Conservation (phyloP, 176 grass and related monocot genomes). For the Leersia perrieri region DNA sequence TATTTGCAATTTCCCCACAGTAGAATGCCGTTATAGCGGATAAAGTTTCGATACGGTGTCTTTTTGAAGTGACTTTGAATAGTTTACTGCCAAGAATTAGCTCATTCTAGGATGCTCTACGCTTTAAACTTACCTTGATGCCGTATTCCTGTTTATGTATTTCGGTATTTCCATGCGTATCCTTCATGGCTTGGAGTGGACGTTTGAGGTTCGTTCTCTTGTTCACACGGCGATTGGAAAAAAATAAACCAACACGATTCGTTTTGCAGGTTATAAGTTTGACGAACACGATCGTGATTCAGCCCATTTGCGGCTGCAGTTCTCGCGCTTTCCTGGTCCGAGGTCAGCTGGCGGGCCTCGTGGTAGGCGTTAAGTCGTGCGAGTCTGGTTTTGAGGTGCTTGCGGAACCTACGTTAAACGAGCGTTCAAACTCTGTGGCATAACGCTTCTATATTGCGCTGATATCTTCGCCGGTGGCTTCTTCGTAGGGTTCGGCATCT, state of each 20-base stretch:
- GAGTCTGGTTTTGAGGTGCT: constrained; percentile 47
- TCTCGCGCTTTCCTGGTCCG: constrained; percentile 95
- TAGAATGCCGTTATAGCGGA: neutral
- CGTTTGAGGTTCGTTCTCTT: constrained; percentile 41
- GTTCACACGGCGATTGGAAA: constrained; percentile 32
- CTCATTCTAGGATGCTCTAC: neutral
- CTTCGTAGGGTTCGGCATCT: constrained; percentile 39
- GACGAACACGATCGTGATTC: constrained; percentile 95
- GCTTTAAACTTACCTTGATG: neutral
- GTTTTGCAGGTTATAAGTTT: constrained; percentile 99
- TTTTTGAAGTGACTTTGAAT: neutral
- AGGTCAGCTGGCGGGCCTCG: constrained; percentile 85
- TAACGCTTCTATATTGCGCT: constrained; percentile 44
- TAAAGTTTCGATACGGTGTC: neutral
- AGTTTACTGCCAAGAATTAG: neutral
- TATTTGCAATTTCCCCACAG: neutral
- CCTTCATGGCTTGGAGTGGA: constrained; percentile 15
- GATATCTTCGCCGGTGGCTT: constrained; percentile 24
- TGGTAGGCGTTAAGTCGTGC: constrained; percentile 79
- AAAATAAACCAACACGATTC: constrained; percentile 72
- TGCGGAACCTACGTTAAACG: constrained; percentile 51
- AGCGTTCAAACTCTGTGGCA: constrained; percentile 28
- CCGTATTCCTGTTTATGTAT: neutral
- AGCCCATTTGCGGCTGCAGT: constrained; percentile 96
- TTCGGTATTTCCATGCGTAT: neutral